These are phyloP conservation scores for Ploettnerulaceae sp. DNA, from an alignment of 2,329 filamentous ascomycete genomes.

Conservation along the genomic window DNA sequence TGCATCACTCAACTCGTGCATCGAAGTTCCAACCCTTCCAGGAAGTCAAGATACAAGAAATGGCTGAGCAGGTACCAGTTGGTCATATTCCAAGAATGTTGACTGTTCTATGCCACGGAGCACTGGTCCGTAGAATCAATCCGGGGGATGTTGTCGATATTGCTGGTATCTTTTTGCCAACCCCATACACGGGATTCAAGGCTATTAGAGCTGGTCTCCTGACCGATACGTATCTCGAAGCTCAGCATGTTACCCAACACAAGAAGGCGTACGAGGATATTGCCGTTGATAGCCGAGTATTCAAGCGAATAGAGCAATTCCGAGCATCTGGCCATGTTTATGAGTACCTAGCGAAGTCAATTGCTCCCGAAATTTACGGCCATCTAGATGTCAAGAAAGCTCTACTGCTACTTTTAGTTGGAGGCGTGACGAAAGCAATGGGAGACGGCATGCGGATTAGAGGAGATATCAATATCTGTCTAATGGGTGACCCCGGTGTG, in stretches of 20 bases:
- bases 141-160: slow-evolving; percentile 93
- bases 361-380: slow-evolving; percentile 94
- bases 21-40: slow-evolving; percentile 98
- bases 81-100: slow-evolving; percentile 92
- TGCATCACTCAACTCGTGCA: slow-evolving; percentile 90
- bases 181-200: slow-evolving; percentile 97
- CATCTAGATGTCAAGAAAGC: slow-evolving; percentile 98
- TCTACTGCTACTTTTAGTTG: slow-evolving; percentile 88
- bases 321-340: slow-evolving; percentile 87
- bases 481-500: slow-evolving; percentile 99
- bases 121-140: slow-evolving; percentile 78
- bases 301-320: slow-evolving; percentile 80
- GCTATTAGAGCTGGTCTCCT: slow-evolving; percentile 94
- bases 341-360: slow-evolving; percentile 91
- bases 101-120: slow-evolving; percentile 85
- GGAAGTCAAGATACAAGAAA: slow-evolving; percentile 96
- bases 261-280: slow-evolving; percentile 98
- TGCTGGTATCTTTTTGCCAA: slow-evolving; percentile 92
- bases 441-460: slow-evolving; percentile 98
- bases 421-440: slow-evolving; percentile 94
- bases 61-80: slow-evolving; percentile 98
- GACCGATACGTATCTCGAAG: slow-evolving; percentile 95
- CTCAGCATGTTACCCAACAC: slow-evolving; percentile 89
- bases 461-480: slow-evolving; percentile 96
- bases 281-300: slow-evolving; percentile 71